A percentile compares a stretch with the other conserved stretches of the same genome.
Evolutionary conservation across 1,284 basidiomycete species (phyloP).

Genomic region (Ceratobasidium sp.): DNA sequence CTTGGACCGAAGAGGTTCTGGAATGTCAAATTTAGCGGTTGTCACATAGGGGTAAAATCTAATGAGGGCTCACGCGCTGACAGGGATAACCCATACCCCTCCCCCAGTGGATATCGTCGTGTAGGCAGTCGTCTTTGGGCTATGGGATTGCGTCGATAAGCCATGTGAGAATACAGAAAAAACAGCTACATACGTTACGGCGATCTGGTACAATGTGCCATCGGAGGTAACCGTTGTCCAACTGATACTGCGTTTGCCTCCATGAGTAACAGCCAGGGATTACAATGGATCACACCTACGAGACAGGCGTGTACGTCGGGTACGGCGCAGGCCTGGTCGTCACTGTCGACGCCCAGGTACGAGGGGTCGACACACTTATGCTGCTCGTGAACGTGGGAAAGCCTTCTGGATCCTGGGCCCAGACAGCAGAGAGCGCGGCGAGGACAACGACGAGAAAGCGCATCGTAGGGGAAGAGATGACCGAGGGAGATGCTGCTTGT

Average conservation of each 20-base stretch:
- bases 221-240: constrained; percentile 26
- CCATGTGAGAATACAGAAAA: neutral
- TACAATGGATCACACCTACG: neutral
- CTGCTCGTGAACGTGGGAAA: neutral
- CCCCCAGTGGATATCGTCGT: constrained; percentile 20
- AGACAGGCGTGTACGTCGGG: neutral
- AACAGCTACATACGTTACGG: constrained; percentile 1
- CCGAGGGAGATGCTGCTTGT: neutral
- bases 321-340: neutral
- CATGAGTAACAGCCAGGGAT: neutral
- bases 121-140: neutral
- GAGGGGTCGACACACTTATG: neutral
- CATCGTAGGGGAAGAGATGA: constrained; percentile 2
- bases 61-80: constrained; percentile 4
- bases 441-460: constrained; percentile 8
- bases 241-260: neutral
- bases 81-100: neutral
- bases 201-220: constrained; percentile 4
- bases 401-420: constrained; percentile 12
- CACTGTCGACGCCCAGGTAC: constrained; percentile 7
- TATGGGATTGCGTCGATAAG: neutral
- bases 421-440: constrained; percentile 3
- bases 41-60: neutral
- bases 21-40: neutral
- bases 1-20: neutral